Evolutionary conservation across 257 asterid species (phyloP).

Genomic region (Gynochthodes officinalis): DNA sequence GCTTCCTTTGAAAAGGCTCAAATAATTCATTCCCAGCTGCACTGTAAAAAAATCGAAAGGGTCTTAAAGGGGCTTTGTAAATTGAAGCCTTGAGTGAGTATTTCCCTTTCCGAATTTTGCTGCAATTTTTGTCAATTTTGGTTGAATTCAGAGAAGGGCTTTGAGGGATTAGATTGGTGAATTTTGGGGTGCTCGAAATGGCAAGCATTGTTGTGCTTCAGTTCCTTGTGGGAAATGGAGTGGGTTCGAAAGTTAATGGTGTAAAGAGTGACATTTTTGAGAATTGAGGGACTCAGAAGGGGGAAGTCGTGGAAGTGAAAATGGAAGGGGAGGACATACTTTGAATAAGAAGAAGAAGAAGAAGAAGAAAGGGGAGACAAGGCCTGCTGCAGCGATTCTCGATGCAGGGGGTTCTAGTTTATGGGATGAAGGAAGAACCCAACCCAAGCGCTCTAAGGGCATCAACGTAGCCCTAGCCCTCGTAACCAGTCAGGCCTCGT

Average conservation of each 20-base stretch:
- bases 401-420: no score
- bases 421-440: no score
- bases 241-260: not conserved
- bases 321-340: not conserved
- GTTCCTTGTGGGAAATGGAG: not conserved
- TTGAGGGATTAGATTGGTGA: conserved; percentile 8
- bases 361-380: not conserved
- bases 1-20: not conserved
- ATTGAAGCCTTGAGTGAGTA: not conserved
- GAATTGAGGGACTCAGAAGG: not conserved
- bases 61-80: conserved; percentile 5
- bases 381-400: not conserved
- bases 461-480: no score
- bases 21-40: not conserved
- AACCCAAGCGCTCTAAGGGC: no score
- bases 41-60: conserved; percentile 5
- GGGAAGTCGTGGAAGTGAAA: not conserved
- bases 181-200: conserved; percentile 4
- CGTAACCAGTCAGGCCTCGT: no score
- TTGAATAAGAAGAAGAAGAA: not conserved
- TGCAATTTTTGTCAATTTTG: not conserved
- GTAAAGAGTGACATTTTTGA: not conserved
- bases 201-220: conserved; percentile 1
- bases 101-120: not conserved
- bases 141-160: conserved; percentile 13